Evolutionary conservation across 805 yeast species (phyloP), one percentile per base, ranked within the genome.

Genomic region (Myxozyma monticola): DNA sequence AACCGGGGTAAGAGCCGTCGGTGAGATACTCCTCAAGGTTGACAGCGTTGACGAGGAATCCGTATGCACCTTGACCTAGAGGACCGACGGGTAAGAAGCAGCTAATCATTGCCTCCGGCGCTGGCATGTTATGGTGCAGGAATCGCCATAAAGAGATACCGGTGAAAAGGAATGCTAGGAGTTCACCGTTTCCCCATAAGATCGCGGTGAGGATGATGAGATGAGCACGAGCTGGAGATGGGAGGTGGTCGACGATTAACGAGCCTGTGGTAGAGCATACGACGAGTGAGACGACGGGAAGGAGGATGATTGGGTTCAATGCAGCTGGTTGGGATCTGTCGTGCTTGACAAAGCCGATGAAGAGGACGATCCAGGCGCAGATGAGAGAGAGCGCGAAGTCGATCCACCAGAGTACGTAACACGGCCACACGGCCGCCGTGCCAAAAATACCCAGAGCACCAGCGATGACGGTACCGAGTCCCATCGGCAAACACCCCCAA

Each of bases 401-500:
- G 20, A 86, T 71, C 88, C 91, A 83, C 95, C 95, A 89, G 22
- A 88, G 67, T 1, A 72, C 77, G 66, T 80, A 86, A 14, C 78
- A 75, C 4, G 78, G 69, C 36, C 75, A 68, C 75, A 84, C 72
- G 10, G 67, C 66, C 25, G 64, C 58, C 18, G 57, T 46, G 34
- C 73, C 72, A 17, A 79, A 71, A 24, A 84, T 54, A 30, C 64
- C 65, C 53, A 73, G 74, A 24, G 84, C 66, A 68, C 76, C 78
- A 62, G 80, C 83, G 26, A 83, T 71, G 54, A 88, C 66, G 1
- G 95, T 81, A 9, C 80, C 75, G 56, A 74, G 73, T 0, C 89
- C 96, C 96, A 89, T 89, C 15, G 88, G 83, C 49, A 78, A 76
- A 55, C 91, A 82, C 5, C 96, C 96, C 69, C 87, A 70, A 60